phyloP scores from a whole-genome alignment of 2,329 filamentous ascomycete genomes.

The Pseudogymnoascus destructans region DNA sequence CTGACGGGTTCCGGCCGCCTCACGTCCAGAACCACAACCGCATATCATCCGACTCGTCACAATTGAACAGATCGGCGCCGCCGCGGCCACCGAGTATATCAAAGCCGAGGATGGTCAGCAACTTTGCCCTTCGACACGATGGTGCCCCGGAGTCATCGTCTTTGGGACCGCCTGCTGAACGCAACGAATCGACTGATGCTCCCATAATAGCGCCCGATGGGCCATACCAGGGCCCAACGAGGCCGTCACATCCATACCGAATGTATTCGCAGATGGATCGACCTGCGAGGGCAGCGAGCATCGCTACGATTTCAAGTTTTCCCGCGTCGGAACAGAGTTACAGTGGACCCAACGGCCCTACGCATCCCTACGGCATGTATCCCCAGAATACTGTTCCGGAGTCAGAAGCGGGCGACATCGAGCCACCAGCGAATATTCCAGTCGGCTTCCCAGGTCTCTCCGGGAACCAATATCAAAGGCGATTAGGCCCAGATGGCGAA shows the following conservation, averaged over 20 bases:
- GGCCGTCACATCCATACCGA: slow-evolving; percentile 72
- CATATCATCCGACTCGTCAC: slow-evolving; percentile 17
- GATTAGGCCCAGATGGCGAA: slow-evolving; percentile 67
- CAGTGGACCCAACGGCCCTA: slow-evolving; percentile 49
- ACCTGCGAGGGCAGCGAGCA: slow-evolving; percentile 40
- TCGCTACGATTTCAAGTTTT: slow-evolving; percentile 58
- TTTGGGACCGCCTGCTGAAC: background rate
- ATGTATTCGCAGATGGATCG: slow-evolving; percentile 72
- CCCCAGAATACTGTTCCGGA: slow-evolving; percentile 61
- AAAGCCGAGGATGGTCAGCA: slow-evolving; percentile 39
- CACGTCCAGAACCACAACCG: slow-evolving; percentile 14
- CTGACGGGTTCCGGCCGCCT: slow-evolving; percentile 38
- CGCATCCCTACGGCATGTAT: slow-evolving; percentile 80
- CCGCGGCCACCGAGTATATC: slow-evolving; percentile 41
- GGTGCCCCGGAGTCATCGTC: slow-evolving; percentile 26
- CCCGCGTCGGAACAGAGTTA: slow-evolving; percentile 45
- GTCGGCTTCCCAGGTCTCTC: slow-evolving; percentile 62
- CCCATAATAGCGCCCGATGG: slow-evolving; percentile 30
- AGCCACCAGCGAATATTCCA: slow-evolving; percentile 36
- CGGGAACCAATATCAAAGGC: slow-evolving; percentile 51
- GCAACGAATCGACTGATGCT: slow-evolving; percentile 17
- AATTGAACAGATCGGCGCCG: slow-evolving; percentile 18
- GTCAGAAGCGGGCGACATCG: slow-evolving; percentile 33
- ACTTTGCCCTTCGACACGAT: slow-evolving; percentile 40
- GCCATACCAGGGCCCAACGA: slow-evolving; percentile 46